A percentile compares a stretch with the other conserved stretches of the same genome.
These are phyloP conservation scores for Termitomyces sp. DNA, from an alignment of 768 basidiomycete genomes.

Conservation along the genomic window DNA sequence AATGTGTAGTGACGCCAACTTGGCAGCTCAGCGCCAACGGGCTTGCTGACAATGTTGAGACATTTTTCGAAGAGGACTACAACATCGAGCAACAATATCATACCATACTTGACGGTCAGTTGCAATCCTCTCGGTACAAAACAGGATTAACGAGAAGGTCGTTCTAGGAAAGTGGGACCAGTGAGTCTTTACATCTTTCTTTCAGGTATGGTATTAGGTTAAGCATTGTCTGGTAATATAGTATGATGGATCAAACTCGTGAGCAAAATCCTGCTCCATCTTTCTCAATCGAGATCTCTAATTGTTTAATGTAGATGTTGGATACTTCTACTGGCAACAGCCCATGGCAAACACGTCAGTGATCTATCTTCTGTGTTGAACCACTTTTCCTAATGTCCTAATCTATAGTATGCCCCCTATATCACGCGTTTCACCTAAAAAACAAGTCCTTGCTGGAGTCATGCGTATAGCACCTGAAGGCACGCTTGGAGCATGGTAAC, in stretches of 20 bases:
- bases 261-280: conserved; percentile 6
- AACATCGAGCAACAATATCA: conserved; percentile 62
- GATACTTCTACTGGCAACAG: conserved; percentile 71
- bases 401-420: conserved; percentile 45
- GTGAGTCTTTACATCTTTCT: conserved; percentile 21
- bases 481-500: conserved; percentile 55
- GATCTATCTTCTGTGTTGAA: background rate
- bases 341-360: conserved; percentile 59
- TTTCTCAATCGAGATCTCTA: background rate
- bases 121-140: background rate
- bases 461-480: conserved; percentile 65
- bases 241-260: conserved; percentile 73
- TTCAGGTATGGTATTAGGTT: background rate
- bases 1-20: background rate
- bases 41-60: conserved; percentile 49
- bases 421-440: conserved; percentile 47
- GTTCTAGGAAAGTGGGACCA: conserved; percentile 60
- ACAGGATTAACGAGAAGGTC: background rate
- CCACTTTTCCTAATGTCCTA: background rate
- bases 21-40: conserved; percentile 50
- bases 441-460: conserved; percentile 53
- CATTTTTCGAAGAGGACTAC: conserved; percentile 57
- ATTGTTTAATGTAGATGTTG: conserved; percentile 34
- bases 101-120: conserved; percentile 46
- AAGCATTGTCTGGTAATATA: conserved; percentile 12